Evolutionary conservation across 768 basidiomycete species (phyloP), one percentile per base, ranked within the genome.

Genomic region (Tubosaeta sp.): DNA sequence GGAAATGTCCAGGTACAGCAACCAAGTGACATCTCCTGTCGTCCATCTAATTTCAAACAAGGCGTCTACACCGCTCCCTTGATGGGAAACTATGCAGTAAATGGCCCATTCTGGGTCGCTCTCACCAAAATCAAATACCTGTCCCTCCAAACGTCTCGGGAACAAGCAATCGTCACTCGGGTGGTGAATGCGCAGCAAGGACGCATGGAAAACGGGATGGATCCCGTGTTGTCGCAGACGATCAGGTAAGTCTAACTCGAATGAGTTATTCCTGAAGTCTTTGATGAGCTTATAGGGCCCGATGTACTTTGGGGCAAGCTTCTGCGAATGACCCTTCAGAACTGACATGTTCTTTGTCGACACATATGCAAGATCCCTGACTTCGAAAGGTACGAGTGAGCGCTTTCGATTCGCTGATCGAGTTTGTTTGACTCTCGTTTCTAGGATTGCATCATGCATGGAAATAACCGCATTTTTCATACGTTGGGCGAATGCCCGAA

Each of bases 391-490:
- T 13, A 17, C 8, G 0, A 25, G 7, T 0, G 50, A 48, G 0
- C 67, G 49, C 1, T 60, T 52, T 1, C 51, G 33, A 46, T 75
- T 75, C 0, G 70, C 64, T 4, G 46, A 34, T 0, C 53, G n/a
- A 0, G 69, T 72, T 32, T 75, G 70, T 49, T 74, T 74, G 0
- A 72, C 67, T 1, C 65, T 39, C 0, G 64, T 51, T 1, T 51
- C 59, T 0, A 74, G n/a, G 1, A 74, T 65, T 0, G 58, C 46
- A 42, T 74, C 65, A 32, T 75, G 74, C 0, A 69, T 71, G 0
- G 37, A 14, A 54, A 74, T 62, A 0, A 73, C 38, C 0, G 71
- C 67, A 0, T 53, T 17, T 43, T 68, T 69, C 48, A 68, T 61
- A 8, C 43, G 13, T 10, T 61, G 54, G 0, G 66, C 67, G 44